phyloP scores from a whole-genome alignment of 495 filamentous ascomycete species.

The Podospora tetraspora region DNA sequence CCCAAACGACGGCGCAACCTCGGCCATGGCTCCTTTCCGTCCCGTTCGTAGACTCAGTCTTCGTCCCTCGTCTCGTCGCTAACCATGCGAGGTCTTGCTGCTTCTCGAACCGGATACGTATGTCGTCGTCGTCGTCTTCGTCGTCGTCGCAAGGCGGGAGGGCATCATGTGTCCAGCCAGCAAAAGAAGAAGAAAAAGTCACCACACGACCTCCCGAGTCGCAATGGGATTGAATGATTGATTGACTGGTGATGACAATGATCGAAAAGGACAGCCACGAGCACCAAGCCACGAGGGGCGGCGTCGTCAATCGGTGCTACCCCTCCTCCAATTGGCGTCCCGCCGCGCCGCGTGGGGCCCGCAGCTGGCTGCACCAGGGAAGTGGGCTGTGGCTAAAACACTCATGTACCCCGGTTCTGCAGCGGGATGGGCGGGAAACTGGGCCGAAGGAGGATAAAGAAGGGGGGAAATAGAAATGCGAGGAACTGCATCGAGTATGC shows the following conservation, averaged over 20 bases:
- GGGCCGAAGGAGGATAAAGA: background rate
- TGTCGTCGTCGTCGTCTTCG: background rate
- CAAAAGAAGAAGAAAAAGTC: background rate
- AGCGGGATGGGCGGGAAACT: background rate
- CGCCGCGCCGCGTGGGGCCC: background rate
- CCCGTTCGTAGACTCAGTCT: constrained; percentile 10
- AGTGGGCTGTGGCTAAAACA: constrained; percentile 1
- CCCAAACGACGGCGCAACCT: constrained; percentile 75
- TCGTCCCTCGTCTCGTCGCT: constrained; percentile 1
- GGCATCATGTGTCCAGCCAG: background rate
- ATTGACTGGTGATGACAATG: background rate
- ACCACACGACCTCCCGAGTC: background rate
- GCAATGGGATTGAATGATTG: background rate
- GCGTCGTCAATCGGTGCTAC: background rate
- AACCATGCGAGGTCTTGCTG: constrained; percentile 22
- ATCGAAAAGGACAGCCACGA: background rate
- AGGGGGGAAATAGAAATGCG: background rate
- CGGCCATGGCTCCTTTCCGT: constrained; percentile 52
- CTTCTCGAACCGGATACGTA: background rate
- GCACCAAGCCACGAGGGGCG: background rate
- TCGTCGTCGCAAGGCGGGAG: background rate
- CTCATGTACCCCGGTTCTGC: background rate
- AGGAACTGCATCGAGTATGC: background rate
- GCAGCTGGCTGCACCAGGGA: background rate
- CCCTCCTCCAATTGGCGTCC: constrained; percentile 4